phyloP scores from a whole-genome alignment of 2,329 filamentous ascomycete species.

The Fusarium chuoi region DNA sequence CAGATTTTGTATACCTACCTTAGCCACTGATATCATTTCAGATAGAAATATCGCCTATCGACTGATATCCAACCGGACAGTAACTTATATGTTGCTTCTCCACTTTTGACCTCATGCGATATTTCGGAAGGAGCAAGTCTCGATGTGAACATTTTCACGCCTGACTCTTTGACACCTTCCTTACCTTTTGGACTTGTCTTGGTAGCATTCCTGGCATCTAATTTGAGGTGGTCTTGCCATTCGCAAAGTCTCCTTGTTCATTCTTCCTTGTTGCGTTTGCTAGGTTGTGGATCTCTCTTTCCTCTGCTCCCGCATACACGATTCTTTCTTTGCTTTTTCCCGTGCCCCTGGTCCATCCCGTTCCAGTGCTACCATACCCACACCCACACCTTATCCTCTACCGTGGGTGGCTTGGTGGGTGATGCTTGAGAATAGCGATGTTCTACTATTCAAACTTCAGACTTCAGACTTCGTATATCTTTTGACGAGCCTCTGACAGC shows the following conservation, averaged over 20 bases:
- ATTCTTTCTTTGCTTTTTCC: slow-evolving; percentile 40
- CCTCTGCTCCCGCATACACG: slow-evolving; percentile 39
- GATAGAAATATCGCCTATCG: background rate
- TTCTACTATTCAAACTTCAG: background rate
- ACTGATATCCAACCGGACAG: slow-evolving; percentile 6
- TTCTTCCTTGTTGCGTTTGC: background rate
- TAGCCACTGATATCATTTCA: slow-evolving; percentile 17
- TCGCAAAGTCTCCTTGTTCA: background rate
- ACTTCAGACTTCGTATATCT: background rate
- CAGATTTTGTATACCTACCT: slow-evolving; percentile 4
- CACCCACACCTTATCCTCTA: slow-evolving; percentile 6
- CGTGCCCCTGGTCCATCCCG: slow-evolving; percentile 35
- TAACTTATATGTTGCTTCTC: background rate
- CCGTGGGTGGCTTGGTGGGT: background rate
- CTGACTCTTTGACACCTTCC: background rate
- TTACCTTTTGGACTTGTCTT: background rate
- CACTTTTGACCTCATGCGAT: slow-evolving; percentile 33
- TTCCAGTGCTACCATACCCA: slow-evolving; percentile 34
- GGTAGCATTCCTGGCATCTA: background rate
- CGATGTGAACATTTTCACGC: slow-evolving; percentile 26
- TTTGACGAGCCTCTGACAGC: slow-evolving; percentile 9
- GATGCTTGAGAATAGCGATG: background rate
- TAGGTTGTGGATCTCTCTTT: slow-evolving; percentile 27
- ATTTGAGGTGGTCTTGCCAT: background rate
- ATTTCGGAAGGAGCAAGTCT: slow-evolving; percentile 6